Evolutionary conservation across 441 rosid species (phyloP), one percentile per base, ranked within the genome.

Genomic region (Brassica balearica): DNA sequence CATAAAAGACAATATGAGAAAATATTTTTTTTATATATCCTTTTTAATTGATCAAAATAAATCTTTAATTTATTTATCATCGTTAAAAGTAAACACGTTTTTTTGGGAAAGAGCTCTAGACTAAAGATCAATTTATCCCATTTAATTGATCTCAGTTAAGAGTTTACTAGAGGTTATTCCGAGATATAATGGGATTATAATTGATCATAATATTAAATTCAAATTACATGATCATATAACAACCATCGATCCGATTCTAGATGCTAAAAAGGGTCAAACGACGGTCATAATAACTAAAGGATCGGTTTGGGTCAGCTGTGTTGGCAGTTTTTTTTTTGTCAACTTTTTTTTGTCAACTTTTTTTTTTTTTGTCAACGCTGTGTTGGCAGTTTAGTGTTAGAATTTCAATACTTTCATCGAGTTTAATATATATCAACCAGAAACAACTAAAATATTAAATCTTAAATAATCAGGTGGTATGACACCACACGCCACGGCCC

Each of bases 41-140:
- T 27, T 63, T 20, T 23, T 34, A 8, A 15, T 72, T 55, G 3
- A 55, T 55, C 22, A 34, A 32, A 32, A 10, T 73, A 68, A 32
- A 63, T 69, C 68, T 69, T 74, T 74, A 32, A 11, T 68, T 43
- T 75, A 69, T 65, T 75, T 71, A 19, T 66, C 61, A 65, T 75
- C 82, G 79, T 80, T 58, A 66, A 19, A 43, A 6, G 17, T 14
- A 64, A 48, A 17, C 60, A 65, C 76, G 51, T 71, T 75, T 58
- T 71, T 75, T 58, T 46, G 0, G 11, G 59, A 71, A 71, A 80
- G 48, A 69, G 46, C 23, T 64, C 63, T 74, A 69, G 68, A 46
- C 69, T 65, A 80, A 10, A 7, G 55, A 69, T 79, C 75, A 38
- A 20, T 25, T 69, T 20, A 58, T 17, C 73, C 6, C 22, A 46